Evolutionary conservation across 331 rosid species (phyloP).

Genomic region (Telfairia occidentalis): DNA sequence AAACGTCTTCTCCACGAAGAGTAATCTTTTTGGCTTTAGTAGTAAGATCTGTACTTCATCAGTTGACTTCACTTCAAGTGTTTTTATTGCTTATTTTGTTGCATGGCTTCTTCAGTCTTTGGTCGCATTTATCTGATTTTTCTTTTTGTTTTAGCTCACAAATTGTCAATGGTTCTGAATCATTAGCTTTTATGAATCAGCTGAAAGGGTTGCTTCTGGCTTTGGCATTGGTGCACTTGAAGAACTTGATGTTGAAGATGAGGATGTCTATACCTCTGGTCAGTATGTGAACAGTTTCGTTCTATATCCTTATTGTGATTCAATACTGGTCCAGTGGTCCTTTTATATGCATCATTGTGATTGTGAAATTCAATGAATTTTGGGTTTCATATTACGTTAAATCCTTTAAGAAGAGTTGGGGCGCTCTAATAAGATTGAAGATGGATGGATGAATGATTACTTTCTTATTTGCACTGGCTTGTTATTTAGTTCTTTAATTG

Average conservation of each 20-base stretch:
- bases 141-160: slow-evolving; percentile 14
- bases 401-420: background rate
- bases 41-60: slow-evolving; percentile 46
- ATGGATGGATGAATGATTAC: background rate
- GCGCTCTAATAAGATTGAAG: background rate
- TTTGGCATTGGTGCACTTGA: slow-evolving; percentile 99
- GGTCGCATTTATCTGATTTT: slow-evolving; percentile 12
- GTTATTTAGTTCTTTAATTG: background rate
- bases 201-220: slow-evolving; percentile 89
- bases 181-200: slow-evolving; percentile 37
- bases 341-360: background rate
- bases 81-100: background rate
- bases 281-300: slow-evolving; percentile 16
- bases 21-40: slow-evolving; percentile 60
- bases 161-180: background rate
- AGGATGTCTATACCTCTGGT: slow-evolving; percentile 85
- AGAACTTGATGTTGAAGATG: slow-evolving; percentile 86
- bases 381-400: background rate
- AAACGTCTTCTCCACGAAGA: slow-evolving; percentile 35
- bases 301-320: background rate
- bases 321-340: background rate
- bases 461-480: slow-evolving; percentile 1
- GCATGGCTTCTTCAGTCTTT: background rate
- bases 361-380: background rate
- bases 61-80: slow-evolving; percentile 3